Base-by-base conservation (phyloP, 75 land plant genomes). In the Cunninghamia lanceolata region DNA sequence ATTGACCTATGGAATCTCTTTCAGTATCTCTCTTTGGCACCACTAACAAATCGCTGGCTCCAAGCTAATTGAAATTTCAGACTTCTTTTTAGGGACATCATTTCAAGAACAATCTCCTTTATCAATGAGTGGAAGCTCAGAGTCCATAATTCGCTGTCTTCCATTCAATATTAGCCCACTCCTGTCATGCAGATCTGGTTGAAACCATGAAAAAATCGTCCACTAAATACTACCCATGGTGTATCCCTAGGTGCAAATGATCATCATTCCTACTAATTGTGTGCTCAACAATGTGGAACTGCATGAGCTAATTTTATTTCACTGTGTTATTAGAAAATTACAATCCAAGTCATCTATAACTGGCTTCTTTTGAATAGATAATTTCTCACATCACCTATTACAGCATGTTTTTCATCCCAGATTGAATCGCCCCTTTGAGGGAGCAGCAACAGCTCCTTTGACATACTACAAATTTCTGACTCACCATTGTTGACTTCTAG, bases 191-290 rank as follows among this genome's bases (percentile, higher is more conserved):
- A 70, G 93, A 85, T 84, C 95, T 90, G 3, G 82, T 83, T n/a
- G 94, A 91, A 77, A 96, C 91, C 52, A 96, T 90, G 84, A 91
- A 94, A 8, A 94, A 92, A 71, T 96, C 98, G 91, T 94, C 95
- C 36, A 39, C 75, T 39, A 84, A 54, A 82, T 84, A 45, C 50
- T 70, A 52, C 42, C 84, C 82, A 3, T 59, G 76, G 10, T 75
- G 82, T 30, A 84, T 88, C 77, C 88, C 87, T 14, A 30, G 10
- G 17, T 80, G 85, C 74, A 66, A 47, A 84, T 93, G 45, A 40
- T 77, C 80, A 40, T 40, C 42, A 8, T 40, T 77, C 80, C 28
- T 40, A 77, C 28, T 40, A 40, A 77, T 38, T 4, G 45, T 39
- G 87, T 28, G 81, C 46, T 85, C 91, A 87, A 79, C 85, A 87